These are phyloP conservation scores for Beauveria bassiana DNA, from an alignment of 2,329 filamentous ascomycete genomes.

Conservation along the genomic window DNA sequence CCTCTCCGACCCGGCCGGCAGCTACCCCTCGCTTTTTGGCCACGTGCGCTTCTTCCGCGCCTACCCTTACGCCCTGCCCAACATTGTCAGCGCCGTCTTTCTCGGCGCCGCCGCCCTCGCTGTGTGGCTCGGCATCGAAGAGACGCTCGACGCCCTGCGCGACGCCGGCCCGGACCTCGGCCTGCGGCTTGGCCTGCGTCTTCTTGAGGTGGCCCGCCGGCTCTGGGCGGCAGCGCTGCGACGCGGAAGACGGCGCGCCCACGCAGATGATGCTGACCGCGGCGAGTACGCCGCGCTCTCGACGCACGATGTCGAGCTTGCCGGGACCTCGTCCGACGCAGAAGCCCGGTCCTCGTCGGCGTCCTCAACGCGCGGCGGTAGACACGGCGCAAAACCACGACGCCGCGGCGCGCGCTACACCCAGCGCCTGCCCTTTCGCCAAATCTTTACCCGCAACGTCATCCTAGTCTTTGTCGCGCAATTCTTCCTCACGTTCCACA, in stretches of 20 bases:
- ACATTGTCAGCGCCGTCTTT: constrained; percentile 43
- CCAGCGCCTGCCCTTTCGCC: constrained; percentile 41
- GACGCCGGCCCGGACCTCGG: constrained; percentile 32
- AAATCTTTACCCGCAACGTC: constrained; percentile 49
- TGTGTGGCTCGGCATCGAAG: constrained; percentile 44
- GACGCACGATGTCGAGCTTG: constrained; percentile 18
- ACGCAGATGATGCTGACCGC: not conserved
- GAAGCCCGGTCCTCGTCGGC: not conserved
- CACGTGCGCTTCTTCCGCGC: constrained; percentile 35
- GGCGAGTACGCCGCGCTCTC: constrained; percentile 20
- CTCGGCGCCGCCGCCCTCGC: constrained; percentile 34
- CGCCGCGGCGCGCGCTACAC: constrained; percentile 30
- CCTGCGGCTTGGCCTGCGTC: constrained; percentile 29
- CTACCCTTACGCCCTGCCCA: constrained; percentile 48
- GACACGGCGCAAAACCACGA: not conserved
- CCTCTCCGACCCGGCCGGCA: constrained; percentile 57
- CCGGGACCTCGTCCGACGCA: not conserved
- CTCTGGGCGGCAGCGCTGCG: constrained; percentile 13
- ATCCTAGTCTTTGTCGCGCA: constrained; percentile 51
- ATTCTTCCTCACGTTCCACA: constrained; percentile 63
- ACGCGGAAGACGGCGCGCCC: too few relatives aligned
- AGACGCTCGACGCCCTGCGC: constrained; percentile 41
- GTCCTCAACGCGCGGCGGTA: not conserved
- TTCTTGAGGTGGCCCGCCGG: constrained; percentile 23
- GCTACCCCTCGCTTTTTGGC: constrained; percentile 47